Conservation (phyloP, 768 basidiomycete genomes). For the Sistotremastrum niveocremeum region DNA sequence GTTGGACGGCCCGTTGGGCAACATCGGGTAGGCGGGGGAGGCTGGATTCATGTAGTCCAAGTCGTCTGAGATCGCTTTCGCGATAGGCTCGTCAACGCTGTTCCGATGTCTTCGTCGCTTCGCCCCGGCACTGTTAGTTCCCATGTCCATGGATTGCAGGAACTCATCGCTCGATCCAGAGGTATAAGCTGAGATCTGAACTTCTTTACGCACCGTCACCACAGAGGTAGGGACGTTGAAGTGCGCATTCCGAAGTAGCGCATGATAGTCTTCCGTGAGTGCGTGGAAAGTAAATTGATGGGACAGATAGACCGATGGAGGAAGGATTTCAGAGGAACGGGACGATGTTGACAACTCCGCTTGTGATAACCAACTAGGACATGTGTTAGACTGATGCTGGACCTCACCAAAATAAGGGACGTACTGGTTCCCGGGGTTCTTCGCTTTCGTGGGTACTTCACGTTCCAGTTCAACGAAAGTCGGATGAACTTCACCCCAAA, state of each 20-base stretch:
- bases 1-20: constrained; percentile 47
- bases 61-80: constrained; percentile 53
- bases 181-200: constrained; percentile 47
- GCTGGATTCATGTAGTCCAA: constrained; percentile 32
- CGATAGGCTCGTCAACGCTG: constrained; percentile 66
- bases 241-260: constrained; percentile 52
- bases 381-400: background rate
- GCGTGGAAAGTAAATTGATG: constrained; percentile 77
- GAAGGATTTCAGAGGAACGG: constrained; percentile 41
- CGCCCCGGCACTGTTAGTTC: constrained; percentile 16
- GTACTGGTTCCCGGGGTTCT: constrained; percentile 22
- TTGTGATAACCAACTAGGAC: constrained; percentile 50
- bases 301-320: constrained; percentile 66
- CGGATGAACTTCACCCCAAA: constrained; percentile 40
- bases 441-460: background rate
- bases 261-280: constrained; percentile 66
- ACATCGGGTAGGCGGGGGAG: constrained; percentile 53
- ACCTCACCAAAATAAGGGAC: constrained; percentile 1
- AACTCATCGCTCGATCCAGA: constrained; percentile 25
- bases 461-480: constrained; percentile 8
- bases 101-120: constrained; percentile 31
- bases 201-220: constrained; percentile 61
- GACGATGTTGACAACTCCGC: constrained; percentile 75
- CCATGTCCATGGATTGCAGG: constrained; percentile 17
- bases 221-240: constrained; percentile 41